Evolutionary conservation across 108 stramenopile species (phyloP).

Genomic region (Cylindrotheca closterium): DNA sequence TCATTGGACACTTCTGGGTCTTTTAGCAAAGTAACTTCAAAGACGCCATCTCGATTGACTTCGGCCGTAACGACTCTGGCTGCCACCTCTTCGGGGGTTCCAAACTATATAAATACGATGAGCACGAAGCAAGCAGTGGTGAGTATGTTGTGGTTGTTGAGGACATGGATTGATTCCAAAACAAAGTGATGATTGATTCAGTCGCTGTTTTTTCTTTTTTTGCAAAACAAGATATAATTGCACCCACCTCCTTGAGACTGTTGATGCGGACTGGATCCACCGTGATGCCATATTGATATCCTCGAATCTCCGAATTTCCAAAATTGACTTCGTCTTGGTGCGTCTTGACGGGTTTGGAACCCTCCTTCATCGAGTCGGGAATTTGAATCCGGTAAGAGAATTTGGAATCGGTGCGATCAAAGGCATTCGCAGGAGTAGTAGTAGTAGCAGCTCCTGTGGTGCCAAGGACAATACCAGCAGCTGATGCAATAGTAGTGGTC

Average conservation of each 20-base stretch:
- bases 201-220: too few relatives aligned
- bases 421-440: background rate
- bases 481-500: too few relatives aligned
- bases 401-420: background rate
- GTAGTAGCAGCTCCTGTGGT: too few relatives aligned
- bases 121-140: too few relatives aligned
- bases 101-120: conserved; percentile 59
- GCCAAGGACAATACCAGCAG: too few relatives aligned
- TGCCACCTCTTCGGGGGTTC: conserved; percentile 80
- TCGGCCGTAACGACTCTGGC: conserved; percentile 82
- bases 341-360: conserved; percentile 70
- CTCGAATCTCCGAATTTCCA: conserved; percentile 17
- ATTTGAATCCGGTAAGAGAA: conserved; percentile 18
- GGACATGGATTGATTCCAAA: too few relatives aligned
- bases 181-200: background rate
- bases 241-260: conserved; percentile 40
- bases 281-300: conserved; percentile 74
- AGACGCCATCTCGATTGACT: conserved; percentile 83
- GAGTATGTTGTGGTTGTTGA: too few relatives aligned
- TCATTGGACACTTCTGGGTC: conserved; percentile 54
- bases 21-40: conserved; percentile 70
- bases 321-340: conserved; percentile 85
- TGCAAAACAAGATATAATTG: background rate
- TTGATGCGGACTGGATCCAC: conserved; percentile 81
- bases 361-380: conserved; percentile 23